These are phyloP conservation scores for Arachis stenosperma DNA, from an alignment of 306 rosid species.

Conservation along the genomic window DNA sequence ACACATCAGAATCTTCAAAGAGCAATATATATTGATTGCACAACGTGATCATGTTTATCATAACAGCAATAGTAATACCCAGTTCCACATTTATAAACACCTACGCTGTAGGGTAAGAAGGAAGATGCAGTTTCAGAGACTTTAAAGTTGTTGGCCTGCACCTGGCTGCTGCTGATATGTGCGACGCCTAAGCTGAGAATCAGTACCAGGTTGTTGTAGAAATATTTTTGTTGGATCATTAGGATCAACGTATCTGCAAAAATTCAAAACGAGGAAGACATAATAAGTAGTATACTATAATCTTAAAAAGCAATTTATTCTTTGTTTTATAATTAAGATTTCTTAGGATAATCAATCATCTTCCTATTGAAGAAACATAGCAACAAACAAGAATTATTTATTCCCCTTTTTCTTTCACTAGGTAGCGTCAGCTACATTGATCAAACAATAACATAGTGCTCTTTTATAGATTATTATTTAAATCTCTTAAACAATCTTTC, in stretches of 20 bases:
- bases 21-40: background rate
- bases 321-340: too few relatives aligned
- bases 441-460: too few relatives aligned
- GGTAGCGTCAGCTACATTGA: too few relatives aligned
- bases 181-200: conserved; percentile 91
- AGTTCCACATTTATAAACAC: conserved; percentile 34
- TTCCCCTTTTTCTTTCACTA: too few relatives aligned
- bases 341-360: too few relatives aligned
- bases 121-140: background rate
- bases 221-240: conserved; percentile 94
- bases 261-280: background rate
- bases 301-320: too few relatives aligned
- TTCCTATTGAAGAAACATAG: too few relatives aligned
- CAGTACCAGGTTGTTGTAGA: conserved; percentile 89
- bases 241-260: conserved; percentile 96
- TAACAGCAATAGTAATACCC: conserved; percentile 7
- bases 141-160: conserved; percentile 49
- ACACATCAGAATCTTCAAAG: conserved; percentile 29
- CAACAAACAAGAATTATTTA: too few relatives aligned
- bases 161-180: conserved; percentile 72
- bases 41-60: conserved; percentile 30
- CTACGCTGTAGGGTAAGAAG: background rate
- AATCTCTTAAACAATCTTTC: too few relatives aligned
- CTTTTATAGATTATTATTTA: too few relatives aligned
- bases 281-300: too few relatives aligned